Percentiles rank a stretch among this genome's conserved stretches.
These are phyloP conservation scores for Helicostylum pulchrum DNA, from an alignment of 192 early-diverging fungal genomes.

Conservation along the genomic window DNA sequence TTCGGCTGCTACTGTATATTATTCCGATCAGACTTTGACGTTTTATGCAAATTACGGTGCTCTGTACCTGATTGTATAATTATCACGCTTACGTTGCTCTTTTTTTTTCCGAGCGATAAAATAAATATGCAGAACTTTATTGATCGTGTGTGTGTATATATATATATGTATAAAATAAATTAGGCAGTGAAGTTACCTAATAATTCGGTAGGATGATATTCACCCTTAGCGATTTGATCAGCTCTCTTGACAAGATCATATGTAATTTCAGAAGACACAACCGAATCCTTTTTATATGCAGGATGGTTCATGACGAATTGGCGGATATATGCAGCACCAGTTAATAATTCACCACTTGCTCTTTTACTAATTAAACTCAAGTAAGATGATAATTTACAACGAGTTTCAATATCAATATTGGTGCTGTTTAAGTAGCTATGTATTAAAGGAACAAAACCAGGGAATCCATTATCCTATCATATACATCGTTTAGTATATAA, in stretches of 20 bases:
- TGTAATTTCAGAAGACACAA: slow-evolving; percentile 79
- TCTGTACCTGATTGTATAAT: no score
- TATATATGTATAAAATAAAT: no score
- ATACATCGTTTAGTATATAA: not conserved
- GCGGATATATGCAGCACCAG: slow-evolving; percentile 87
- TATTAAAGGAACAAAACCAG: slow-evolving; percentile 82
- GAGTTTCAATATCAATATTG: slow-evolving; percentile 66
- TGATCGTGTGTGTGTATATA: no score
- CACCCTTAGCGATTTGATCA: slow-evolving; percentile 54
- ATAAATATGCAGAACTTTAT: no score
- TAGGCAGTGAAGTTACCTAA: slow-evolving; percentile 32
- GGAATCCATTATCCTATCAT: slow-evolving; percentile 55
- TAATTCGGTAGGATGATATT: slow-evolving; percentile 47
- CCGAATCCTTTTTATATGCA: slow-evolving; percentile 86
- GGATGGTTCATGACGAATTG: slow-evolving; percentile 84
- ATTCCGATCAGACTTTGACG: no score
- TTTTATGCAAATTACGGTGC: no score
- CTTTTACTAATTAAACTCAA: slow-evolving; percentile 74
- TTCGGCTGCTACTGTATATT: no score
- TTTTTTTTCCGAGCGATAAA: no score
- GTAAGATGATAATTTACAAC: slow-evolving; percentile 68
- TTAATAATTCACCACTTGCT: slow-evolving; percentile 81
- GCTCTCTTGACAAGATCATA: slow-evolving; percentile 77
- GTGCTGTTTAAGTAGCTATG: slow-evolving; percentile 79
- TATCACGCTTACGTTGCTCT: no score